phyloP scores from a whole-genome alignment of 2,329 filamentous ascomycete species.

The Cryphonectria japonica region DNA sequence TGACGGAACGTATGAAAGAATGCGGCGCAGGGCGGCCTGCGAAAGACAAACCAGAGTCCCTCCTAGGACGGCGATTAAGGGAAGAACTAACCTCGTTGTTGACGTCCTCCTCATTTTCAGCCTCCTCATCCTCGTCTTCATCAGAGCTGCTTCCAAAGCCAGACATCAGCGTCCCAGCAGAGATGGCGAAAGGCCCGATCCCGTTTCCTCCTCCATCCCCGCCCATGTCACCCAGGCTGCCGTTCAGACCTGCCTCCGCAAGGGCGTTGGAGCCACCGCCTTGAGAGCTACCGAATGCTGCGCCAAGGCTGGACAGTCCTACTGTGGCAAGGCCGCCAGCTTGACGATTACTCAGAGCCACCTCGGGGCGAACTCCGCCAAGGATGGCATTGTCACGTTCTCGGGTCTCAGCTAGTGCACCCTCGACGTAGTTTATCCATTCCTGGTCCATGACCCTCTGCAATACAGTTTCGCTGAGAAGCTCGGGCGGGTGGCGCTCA shows the following conservation, averaged over 20 bases:
- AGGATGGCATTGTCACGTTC: constrained; percentile 98
- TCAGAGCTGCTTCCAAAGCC: constrained; percentile 95
- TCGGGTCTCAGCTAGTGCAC: constrained; percentile 87
- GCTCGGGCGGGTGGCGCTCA: constrained; percentile 86
- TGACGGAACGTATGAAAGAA: constrained; percentile 19
- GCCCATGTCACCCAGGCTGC: constrained; percentile 66
- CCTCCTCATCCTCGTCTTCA: constrained; percentile 93
- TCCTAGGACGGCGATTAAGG: constrained; percentile 29
- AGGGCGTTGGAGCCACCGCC: constrained; percentile 61
- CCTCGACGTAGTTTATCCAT: constrained; percentile 95
- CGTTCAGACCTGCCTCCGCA: constrained; percentile 79
- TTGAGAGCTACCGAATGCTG: constrained; percentile 37
- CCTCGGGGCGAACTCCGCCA: constrained; percentile 89
- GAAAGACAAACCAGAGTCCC: constrained; percentile 22
- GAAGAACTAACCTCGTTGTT: constrained; percentile 66
- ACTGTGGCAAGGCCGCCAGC: constrained; percentile 53
- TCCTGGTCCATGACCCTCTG: constrained; percentile 87
- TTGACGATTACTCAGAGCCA: constrained; percentile 79
- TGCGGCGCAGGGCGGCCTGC: constrained; percentile 20
- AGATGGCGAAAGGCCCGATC: constrained; percentile 73
- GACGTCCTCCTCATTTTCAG: constrained; percentile 78
- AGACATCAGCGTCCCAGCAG: constrained; percentile 76
- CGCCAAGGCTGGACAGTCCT: constrained; percentile 52
- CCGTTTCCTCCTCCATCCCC: constrained; percentile 67
- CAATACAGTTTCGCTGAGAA: constrained; percentile 80